These are phyloP conservation scores for Chiua virens DNA, from an alignment of 768 basidiomycete species.

Conservation along the genomic window DNA sequence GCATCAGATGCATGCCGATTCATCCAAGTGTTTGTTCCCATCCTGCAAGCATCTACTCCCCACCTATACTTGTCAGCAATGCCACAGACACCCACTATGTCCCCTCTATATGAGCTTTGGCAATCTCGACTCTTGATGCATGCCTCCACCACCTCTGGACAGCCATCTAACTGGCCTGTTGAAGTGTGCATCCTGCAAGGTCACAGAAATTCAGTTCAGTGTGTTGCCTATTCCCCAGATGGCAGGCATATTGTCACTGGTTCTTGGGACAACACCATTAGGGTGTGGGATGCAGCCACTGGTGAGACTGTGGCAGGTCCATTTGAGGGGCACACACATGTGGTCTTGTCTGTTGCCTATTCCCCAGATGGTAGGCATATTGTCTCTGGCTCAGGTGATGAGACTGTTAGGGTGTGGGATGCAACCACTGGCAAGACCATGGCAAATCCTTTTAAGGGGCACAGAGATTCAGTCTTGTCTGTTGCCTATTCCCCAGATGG, in stretches of 20 bases:
- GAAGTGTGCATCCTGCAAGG: background rate
- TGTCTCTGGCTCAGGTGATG: constrained; percentile 1
- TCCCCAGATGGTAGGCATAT: constrained; percentile 2
- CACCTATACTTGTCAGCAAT: constrained; percentile 1
- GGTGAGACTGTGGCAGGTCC: constrained; percentile 1
- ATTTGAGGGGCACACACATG: constrained; percentile 2
- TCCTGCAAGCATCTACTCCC: constrained; percentile 1
- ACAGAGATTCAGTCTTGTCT: background rate
- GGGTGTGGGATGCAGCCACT: constrained; percentile 16
- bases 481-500: constrained; percentile 6
- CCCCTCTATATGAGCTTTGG: background rate
- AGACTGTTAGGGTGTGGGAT: constrained; percentile 15
- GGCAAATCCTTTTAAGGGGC: constrained; percentile 4
- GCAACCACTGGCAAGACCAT: constrained; percentile 1
- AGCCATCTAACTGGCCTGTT: background rate
- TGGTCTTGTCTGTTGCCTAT: constrained; percentile 2
- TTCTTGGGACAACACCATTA: background rate
- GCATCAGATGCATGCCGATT: constrained; percentile 6
- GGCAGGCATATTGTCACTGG: constrained; percentile 4
- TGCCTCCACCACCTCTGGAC: background rate
- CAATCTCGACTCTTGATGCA: background rate
- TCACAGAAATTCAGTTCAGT: background rate
- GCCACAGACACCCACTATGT: background rate
- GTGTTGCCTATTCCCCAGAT: constrained; percentile 5
- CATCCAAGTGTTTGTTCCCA: constrained; percentile 3